Percentiles rank a stretch among this genome's conserved stretches.
phyloP scores from a whole-genome alignment of 1,284 basidiomycete genomes.

The Grifola frondosa region DNA sequence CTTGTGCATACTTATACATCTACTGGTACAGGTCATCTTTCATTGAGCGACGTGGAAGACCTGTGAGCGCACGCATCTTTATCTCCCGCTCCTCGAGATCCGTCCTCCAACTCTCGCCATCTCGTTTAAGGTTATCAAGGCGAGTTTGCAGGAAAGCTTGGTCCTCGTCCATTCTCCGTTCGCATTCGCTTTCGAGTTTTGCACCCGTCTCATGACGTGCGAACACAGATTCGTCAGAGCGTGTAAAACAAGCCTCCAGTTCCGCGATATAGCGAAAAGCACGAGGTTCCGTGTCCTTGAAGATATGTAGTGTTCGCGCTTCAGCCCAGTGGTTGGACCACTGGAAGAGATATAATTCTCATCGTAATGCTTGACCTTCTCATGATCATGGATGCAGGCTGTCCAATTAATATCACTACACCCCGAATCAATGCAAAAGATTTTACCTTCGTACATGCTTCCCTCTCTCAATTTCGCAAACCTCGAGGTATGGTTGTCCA shows the following conservation, averaged over 20 bases:
- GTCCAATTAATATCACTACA: too few species aligned
- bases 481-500: too few species aligned
- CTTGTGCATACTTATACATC: too few species aligned
- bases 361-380: constrained; percentile 81
- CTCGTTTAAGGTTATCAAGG: constrained; percentile 67
- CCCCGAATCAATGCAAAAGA: too few species aligned
- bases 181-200: constrained; percentile 74
- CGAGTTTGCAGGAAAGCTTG: constrained; percentile 72
- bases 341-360: constrained; percentile 76
- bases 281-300: constrained; percentile 74
- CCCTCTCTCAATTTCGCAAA: too few species aligned
- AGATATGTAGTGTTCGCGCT: constrained; percentile 78
- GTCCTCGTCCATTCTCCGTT: constrained; percentile 66
- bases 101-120: constrained; percentile 71
- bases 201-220: constrained; percentile 72
- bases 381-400: constrained; percentile 90
- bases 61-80: constrained; percentile 65
- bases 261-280: constrained; percentile 85
- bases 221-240: constrained; percentile 76
- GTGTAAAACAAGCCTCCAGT: constrained; percentile 79
- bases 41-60: too few species aligned
- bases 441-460: too few species aligned
- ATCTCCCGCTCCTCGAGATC: constrained; percentile 83
- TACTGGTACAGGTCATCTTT: too few species aligned
- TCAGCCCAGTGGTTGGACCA: constrained; percentile 78